Conservation (phyloP, 2,329 filamentous ascomycete species). For the Monosporascus sp. region DNA sequence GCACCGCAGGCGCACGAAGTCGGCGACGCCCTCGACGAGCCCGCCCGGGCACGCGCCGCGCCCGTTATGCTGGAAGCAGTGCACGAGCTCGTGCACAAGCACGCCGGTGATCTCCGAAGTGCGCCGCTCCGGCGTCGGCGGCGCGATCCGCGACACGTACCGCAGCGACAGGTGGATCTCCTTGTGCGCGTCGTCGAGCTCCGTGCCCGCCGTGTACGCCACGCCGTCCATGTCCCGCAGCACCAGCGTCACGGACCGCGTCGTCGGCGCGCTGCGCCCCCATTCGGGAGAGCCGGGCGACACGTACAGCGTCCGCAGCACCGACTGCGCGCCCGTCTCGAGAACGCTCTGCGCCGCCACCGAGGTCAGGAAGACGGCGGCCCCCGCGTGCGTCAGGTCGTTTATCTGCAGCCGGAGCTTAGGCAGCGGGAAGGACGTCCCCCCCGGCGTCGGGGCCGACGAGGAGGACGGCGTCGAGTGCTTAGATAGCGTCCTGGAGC, state of each 20-base stretch:
- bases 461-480: neutral
- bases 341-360: constrained; percentile 61
- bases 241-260: constrained; percentile 80
- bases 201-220: constrained; percentile 78
- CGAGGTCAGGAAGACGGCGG: constrained; percentile 61
- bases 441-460: constrained; percentile 2
- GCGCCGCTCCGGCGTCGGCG: constrained; percentile 34
- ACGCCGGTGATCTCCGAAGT: constrained; percentile 72
- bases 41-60: constrained; percentile 62
- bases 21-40: constrained; percentile 84
- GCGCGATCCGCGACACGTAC: constrained; percentile 57
- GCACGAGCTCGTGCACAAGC: constrained; percentile 86
- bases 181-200: constrained; percentile 81
- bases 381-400: constrained; percentile 55
- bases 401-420: constrained; percentile 57
- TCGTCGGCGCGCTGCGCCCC: constrained; percentile 42
- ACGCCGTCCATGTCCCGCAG: constrained; percentile 77
- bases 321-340: constrained; percentile 57
- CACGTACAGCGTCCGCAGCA: constrained; percentile 68
- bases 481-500: neutral
- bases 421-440: constrained; percentile 37
- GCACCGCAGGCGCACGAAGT: constrained; percentile 80
- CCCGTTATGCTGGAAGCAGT: constrained; percentile 81
- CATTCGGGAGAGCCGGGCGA: constrained; percentile 37
- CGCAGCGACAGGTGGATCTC: constrained; percentile 82